Base-by-base conservation (phyloP, 2,329 filamentous ascomycete genomes). In the Stemphylium vesicarium region DNA sequence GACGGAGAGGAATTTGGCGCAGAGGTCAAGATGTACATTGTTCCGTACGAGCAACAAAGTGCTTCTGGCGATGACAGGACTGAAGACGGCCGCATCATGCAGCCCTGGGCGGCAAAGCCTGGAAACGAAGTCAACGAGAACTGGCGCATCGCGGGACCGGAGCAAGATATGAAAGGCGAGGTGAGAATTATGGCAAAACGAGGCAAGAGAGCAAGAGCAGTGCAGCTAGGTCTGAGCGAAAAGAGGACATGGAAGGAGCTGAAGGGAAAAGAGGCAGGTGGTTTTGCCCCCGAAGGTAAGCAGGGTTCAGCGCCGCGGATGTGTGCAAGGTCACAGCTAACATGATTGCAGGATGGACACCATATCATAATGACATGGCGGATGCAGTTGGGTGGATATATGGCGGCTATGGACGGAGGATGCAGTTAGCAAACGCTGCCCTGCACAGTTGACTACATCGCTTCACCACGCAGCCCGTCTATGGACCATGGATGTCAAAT, bases 321-420 rank as follows among this genome's bases (percentile, higher is more conserved):
- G 15, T 43, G 26, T 16, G 11, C 24, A 12, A 6, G 7, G 15
- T 1, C 4, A 1, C 38, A n/a, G 12, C 53, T 63, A 24, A 64
- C 24, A 13, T 22, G 18, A 24, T 1, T 15, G 15, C 43, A 74
- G 72, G 66, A 51, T 75, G 71, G 71, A 62, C 37, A 10, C 71
- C 72, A 1, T 74, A 74, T 40, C 61, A 72, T 47, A 64, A 73
- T 44, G 69, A 75, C 45, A 72, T 71, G 69, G 69, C 71, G 4
- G 72, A 75, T 51, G 71, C 71, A 11, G 63, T 71, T 22, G 69
- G 68, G 2, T 75, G 72, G 72, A 60, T 75, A 11, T 75, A 75
- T 46, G 71, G 71, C 5, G 72, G 71, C 8, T 71, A 65, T 60
- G 65, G 68, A 3, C 57, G 69, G 41, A 59, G 72, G 20, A 69